Percentiles rank a stretch among this genome's conserved stretches.
Conservation (phyloP, 495 filamentous ascomycete genomes). For the Xylaria acuta region DNA sequence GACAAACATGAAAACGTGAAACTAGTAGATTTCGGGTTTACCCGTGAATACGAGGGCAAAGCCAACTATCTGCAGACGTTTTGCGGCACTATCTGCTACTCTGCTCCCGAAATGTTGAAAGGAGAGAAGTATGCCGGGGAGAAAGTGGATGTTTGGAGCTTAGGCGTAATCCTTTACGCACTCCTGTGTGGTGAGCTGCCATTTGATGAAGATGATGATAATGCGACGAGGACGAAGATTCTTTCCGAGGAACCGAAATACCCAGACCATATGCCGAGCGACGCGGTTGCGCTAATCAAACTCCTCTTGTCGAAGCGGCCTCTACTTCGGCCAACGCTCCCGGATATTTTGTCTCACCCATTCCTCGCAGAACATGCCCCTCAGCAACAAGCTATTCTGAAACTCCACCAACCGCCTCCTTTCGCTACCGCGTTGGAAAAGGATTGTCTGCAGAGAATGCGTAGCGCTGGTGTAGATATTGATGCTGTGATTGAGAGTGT, state of each 20-base stretch:
- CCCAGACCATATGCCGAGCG: conserved; percentile 77
- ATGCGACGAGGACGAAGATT: conserved; percentile 82
- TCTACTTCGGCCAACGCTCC: conserved; percentile 77
- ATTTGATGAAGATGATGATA: conserved; percentile 94
- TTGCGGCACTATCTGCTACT: conserved; percentile 97
- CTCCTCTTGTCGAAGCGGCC: conserved; percentile 86
- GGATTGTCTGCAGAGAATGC: conserved; percentile 90
- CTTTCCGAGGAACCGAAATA: conserved; percentile 82
- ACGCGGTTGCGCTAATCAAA: conserved; percentile 77
- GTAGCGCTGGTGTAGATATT: conserved; percentile 91
- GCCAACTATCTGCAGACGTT: conserved; percentile 96
- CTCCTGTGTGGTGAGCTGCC: conserved; percentile 91
- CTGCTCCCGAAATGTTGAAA: conserved; percentile 97
- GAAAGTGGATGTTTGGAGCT: conserved; percentile 97
- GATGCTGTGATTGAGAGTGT: conserved; percentile 95
- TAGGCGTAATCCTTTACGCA: conserved; percentile 95
- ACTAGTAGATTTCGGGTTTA: conserved; percentile 98
- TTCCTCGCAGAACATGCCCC: conserved; percentile 89
- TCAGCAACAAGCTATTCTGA: conserved; percentile 89
- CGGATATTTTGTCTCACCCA: conserved; percentile 87
- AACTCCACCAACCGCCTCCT: conserved; percentile 79
- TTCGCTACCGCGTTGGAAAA: conserved; percentile 92
- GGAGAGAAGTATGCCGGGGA: conserved; percentile 97
- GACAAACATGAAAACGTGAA: conserved; percentile 99
- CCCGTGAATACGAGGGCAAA: conserved; percentile 94